A percentile compares a stretch with the other conserved stretches of the same genome.
These are phyloP conservation scores for Coix lacrymajobi DNA, from an alignment of 176 grass and related monocot species.

Conservation along the genomic window DNA sequence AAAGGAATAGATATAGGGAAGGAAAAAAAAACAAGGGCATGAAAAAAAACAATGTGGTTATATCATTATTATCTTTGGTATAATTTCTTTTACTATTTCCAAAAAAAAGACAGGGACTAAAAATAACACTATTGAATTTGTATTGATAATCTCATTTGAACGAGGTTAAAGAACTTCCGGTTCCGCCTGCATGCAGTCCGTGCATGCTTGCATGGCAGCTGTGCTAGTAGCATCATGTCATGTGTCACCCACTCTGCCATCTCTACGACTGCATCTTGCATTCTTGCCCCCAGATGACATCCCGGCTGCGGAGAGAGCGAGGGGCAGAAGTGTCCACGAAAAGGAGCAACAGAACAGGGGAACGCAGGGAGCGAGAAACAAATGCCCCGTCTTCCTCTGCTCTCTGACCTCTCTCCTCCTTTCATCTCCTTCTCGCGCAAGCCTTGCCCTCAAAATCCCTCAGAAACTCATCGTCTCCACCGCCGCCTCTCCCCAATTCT, in stretches of 20 bases:
- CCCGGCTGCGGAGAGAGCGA: background rate
- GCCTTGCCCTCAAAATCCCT: background rate
- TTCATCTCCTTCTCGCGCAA: conserved; percentile 1
- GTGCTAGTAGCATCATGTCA: background rate
- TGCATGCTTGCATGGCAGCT: conserved; percentile 12
- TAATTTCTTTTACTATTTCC: background rate
- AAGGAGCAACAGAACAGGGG: background rate
- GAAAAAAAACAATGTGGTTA: background rate
- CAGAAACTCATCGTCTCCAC: background rate
- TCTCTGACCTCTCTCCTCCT: background rate
- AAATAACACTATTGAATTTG: background rate
- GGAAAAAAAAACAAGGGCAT: too few relatives aligned
- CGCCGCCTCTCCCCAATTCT: background rate
- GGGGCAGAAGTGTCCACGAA: conserved; percentile 12
- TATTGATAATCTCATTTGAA: too few relatives aligned
- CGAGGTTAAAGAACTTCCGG: background rate
- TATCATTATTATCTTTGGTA: background rate
- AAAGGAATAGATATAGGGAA: too few relatives aligned
- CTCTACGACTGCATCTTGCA: too few relatives aligned
- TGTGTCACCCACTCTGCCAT: background rate
- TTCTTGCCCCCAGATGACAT: too few relatives aligned
- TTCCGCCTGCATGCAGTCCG: background rate
- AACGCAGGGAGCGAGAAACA: background rate
- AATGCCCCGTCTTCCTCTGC: background rate
- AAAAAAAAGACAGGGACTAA: background rate